Conservation (phyloP, 164 flowering plant genomes). For the Euptelea pleiosperma region DNA sequence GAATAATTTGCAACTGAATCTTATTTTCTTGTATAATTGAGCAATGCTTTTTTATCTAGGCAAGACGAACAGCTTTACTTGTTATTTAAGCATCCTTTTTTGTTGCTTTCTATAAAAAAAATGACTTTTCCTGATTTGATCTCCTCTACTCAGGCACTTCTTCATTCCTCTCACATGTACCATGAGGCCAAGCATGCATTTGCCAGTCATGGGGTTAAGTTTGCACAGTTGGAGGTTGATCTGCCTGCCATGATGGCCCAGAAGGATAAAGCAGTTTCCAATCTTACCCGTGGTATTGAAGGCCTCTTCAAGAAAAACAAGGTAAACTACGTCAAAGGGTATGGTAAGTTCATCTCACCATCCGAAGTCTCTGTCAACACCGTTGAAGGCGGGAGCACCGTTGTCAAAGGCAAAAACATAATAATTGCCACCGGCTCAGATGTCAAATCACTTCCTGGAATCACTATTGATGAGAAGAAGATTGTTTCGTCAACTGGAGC, state of each 20-base stretch:
- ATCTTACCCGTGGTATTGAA: conserved; percentile 71
- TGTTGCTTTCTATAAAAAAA: too few relatives aligned
- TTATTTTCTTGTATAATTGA: too few relatives aligned
- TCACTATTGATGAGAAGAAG: conserved; percentile 70
- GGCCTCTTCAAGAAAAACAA: conserved; percentile 87
- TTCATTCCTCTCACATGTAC: conserved; percentile 85
- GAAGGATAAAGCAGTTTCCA: conserved; percentile 73
- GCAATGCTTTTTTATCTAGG: too few relatives aligned
- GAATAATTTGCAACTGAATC: too few relatives aligned
- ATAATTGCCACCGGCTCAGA: conserved; percentile 87
- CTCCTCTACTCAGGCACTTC: conserved; percentile 74
- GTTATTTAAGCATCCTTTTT: too few relatives aligned
- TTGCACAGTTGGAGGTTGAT: conserved; percentile 66
- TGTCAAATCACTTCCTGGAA: conserved; percentile 74
- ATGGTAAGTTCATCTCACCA: conserved; percentile 68
- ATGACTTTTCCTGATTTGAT: too few relatives aligned
- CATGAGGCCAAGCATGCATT: conserved; percentile 76
- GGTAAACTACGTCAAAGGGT: conserved; percentile 73
- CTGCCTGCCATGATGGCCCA: conserved; percentile 81
- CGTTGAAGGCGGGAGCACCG: conserved; percentile 55
- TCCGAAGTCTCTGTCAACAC: conserved; percentile 74
- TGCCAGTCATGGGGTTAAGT: conserved; percentile 68
- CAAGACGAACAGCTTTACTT: too few relatives aligned
- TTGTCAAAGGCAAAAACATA: conserved; percentile 69
- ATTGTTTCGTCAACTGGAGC: conserved; percentile 88